phyloP scores from a whole-genome alignment of 2,329 filamentous ascomycete genomes.

The Dactylonectria estremocensis region DNA sequence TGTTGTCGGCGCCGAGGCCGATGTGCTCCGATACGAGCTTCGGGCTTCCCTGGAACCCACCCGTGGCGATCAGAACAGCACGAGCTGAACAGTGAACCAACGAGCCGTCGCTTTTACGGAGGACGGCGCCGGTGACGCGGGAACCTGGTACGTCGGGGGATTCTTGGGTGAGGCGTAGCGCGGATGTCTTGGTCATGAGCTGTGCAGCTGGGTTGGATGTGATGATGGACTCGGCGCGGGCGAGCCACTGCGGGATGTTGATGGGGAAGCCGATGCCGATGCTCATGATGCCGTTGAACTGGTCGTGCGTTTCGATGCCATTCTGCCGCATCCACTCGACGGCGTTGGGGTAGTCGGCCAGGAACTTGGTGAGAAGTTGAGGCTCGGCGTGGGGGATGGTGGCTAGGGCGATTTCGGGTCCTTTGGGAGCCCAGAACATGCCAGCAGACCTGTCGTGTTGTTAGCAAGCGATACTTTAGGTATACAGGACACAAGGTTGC shows the following conservation, averaged over 20 bases:
- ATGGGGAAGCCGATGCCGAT: slow-evolving; percentile 36
- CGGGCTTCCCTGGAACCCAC: slow-evolving; percentile 34
- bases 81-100: slow-evolving; percentile 25
- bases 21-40: slow-evolving; percentile 28
- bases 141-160: slow-evolving; percentile 9
- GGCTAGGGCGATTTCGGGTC: slow-evolving; percentile 6
- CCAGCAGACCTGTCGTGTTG: slow-evolving; percentile 26
- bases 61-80: slow-evolving; percentile 32
- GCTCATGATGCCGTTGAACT: slow-evolving; percentile 35
- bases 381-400: slow-evolving; percentile 31
- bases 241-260: slow-evolving; percentile 33
- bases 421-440: slow-evolving; percentile 36
- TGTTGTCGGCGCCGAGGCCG: slow-evolving; percentile 28
- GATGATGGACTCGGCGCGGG: slow-evolving; percentile 31
- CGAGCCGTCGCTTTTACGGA: slow-evolving; percentile 14
- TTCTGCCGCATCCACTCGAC: slow-evolving; percentile 35
- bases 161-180: slow-evolving; percentile 19
- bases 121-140: slow-evolving; percentile 20
- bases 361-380: slow-evolving; percentile 25
- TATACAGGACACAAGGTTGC: background rate
- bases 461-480: background rate
- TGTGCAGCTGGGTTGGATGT: background rate
- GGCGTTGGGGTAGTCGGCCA: slow-evolving; percentile 28
- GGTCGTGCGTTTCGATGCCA: slow-evolving; percentile 27
- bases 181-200: slow-evolving; percentile 28